Percentiles rank a stretch among this genome's conserved stretches.
Conservation (phyloP, 768 basidiomycete species). For the Brasilioporus rufonigricans region DNA sequence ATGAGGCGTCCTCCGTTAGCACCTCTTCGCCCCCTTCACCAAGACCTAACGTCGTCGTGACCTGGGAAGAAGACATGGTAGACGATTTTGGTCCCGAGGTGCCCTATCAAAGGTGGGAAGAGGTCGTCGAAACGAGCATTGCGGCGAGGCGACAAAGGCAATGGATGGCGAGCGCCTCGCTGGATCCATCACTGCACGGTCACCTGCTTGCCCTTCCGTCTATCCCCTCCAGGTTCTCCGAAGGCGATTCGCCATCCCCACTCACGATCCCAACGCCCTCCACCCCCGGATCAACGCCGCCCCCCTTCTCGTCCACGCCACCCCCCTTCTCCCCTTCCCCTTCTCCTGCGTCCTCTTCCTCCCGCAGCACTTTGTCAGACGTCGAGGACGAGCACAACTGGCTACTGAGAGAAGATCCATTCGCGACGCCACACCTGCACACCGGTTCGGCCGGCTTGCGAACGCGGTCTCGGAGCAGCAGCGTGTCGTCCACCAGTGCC, state of each 20-base stretch:
- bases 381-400: slow-evolving; percentile 15
- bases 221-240: slow-evolving; percentile 27
- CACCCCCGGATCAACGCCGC: slow-evolving; percentile 12
- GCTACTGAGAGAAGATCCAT: background rate
- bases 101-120: slow-evolving; percentile 9
- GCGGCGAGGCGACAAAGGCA: slow-evolving; percentile 4
- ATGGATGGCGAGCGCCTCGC: background rate
- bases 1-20: slow-evolving; percentile 15
- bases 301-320: slow-evolving; percentile 17
- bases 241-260: slow-evolving; percentile 22
- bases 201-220: slow-evolving; percentile 23
- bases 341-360: slow-evolving; percentile 12
- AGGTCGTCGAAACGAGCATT: slow-evolving; percentile 12
- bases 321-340: slow-evolving; percentile 22
- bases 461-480: slow-evolving; percentile 11
- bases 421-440: background rate
- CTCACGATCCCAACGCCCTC: slow-evolving; percentile 22
- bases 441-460: background rate
- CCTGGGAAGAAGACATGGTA: slow-evolving; percentile 15
- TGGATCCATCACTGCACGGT: slow-evolving; percentile 1
- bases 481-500: slow-evolving; percentile 10
- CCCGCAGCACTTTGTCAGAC: slow-evolving; percentile 3
- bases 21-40: slow-evolving; percentile 26
- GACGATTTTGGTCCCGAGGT: background rate
- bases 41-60: slow-evolving; percentile 8